These are phyloP conservation scores for Cyclotella cryptica DNA, from an alignment of 108 stramenopile species.

Conservation along the genomic window DNA sequence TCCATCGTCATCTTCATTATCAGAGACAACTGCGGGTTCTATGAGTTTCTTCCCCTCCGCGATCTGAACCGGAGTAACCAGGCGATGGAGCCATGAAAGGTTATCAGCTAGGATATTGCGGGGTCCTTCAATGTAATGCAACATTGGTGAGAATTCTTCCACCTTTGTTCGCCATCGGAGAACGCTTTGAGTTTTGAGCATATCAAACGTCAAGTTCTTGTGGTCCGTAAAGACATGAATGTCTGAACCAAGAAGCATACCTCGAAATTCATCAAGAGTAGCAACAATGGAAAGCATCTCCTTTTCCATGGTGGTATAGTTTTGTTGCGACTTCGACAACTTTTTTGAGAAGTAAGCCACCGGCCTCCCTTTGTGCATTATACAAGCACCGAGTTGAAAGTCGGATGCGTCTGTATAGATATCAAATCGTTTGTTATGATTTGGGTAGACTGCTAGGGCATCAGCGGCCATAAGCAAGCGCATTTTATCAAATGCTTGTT, in stretches of 20 bases:
- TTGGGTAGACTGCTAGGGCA: background rate
- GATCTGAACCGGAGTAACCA: slow-evolving; percentile 1
- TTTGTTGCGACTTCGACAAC: slow-evolving; percentile 30
- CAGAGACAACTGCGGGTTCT: background rate
- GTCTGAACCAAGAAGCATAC: background rate
- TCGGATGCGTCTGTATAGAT: no score
- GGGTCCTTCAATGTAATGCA: slow-evolving; percentile 43
- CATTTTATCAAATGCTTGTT: slow-evolving; percentile 40
- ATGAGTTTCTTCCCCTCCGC: slow-evolving; percentile 24
- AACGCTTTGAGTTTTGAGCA: slow-evolving; percentile 48
- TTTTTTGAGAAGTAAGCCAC: slow-evolving; percentile 20
- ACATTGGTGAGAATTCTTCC: slow-evolving; percentile 9
- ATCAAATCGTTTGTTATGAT: no score
- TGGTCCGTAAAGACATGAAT: slow-evolving; percentile 33
- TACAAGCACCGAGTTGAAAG: no score
- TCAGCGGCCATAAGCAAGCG: slow-evolving; percentile 29
- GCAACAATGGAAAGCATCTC: background rate
- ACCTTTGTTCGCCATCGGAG: no score
- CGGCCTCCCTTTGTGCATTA: no score
- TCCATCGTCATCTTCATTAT: background rate
- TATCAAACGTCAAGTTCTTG: slow-evolving; percentile 36
- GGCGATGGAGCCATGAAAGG: background rate
- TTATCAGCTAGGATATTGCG: slow-evolving; percentile 41
- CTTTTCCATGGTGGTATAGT: background rate
- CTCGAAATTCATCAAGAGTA: background rate